These are phyloP conservation scores for Debaryomyces udenii DNA, from an alignment of 1,139 yeast genomes.

Conservation along the genomic window DNA sequence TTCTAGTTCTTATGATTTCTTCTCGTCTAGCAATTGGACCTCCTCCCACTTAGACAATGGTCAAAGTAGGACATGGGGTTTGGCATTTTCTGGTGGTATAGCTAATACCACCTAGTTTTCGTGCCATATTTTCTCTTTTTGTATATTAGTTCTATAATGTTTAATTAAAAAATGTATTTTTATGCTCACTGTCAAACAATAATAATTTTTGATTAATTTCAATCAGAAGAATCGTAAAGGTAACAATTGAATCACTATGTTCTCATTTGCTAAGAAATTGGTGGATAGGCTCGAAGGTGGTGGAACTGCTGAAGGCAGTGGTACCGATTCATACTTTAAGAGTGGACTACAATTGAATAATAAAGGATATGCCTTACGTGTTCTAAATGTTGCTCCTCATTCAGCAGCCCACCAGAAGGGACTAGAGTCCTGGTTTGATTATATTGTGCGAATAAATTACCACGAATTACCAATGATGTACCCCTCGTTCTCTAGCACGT, in stretches of 20 bases:
- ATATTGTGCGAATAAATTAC: conserved; percentile 74
- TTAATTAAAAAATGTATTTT: neutral
- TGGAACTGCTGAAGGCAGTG: conserved; percentile 27
- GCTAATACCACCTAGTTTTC: conserved; percentile 13
- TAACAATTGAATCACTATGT: conserved; percentile 48
- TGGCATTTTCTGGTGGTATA: conserved; percentile 71
- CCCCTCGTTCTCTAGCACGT: conserved; percentile 34
- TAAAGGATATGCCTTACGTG: conserved; percentile 47
- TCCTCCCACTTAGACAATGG: conserved; percentile 75
- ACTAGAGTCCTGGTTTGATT: conserved; percentile 86
- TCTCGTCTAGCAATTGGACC: conserved; percentile 52
- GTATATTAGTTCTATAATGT: conserved; percentile 6
- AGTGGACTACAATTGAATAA: conserved; percentile 43
- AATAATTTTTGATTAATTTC: neutral
- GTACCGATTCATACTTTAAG: conserved; percentile 57
- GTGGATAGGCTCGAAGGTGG: conserved; percentile 74
- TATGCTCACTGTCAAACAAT: conserved; percentile 3
- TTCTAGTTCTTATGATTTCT: conserved; percentile 63
- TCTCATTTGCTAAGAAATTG: conserved; percentile 83
- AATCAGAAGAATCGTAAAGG: neutral
- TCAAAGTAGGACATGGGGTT: conserved; percentile 87
- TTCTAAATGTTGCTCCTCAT: conserved; percentile 44
- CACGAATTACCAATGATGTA: conserved; percentile 63
- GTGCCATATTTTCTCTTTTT: neutral
- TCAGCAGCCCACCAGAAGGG: conserved; percentile 42